Conservation (phyloP, 352 stramenopile genomes). For the Saprolegnia diclina region DNA sequence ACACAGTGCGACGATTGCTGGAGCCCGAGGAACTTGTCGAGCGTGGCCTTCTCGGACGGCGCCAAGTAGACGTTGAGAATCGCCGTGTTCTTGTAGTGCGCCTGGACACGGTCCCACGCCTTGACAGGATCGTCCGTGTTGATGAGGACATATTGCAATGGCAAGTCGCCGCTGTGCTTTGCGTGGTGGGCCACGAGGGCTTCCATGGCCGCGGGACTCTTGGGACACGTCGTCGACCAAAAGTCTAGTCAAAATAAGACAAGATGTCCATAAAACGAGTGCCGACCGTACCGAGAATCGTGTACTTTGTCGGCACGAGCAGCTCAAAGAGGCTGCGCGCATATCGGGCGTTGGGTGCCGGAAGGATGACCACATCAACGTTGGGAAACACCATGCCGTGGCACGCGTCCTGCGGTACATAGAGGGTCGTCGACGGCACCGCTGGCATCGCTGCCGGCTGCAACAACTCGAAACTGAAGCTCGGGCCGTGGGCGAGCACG, state of each 20-base stretch:
- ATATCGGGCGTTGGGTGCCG: neutral
- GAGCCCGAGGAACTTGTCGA: slow-evolving; percentile 8
- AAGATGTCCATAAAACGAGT: neutral
- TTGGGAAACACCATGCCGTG: neutral
- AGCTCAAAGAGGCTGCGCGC: neutral
- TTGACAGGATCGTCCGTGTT: slow-evolving; percentile 15
- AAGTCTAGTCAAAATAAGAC: slow-evolving; percentile 2
- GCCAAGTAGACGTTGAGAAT: slow-evolving; percentile 12
- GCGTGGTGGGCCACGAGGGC: neutral
- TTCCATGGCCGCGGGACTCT: slow-evolving; percentile 6
- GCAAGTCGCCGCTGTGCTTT: neutral
- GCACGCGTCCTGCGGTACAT: slow-evolving; percentile 4
- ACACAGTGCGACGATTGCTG: slow-evolving; percentile 10
- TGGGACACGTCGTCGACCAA: slow-evolving; percentile 8
- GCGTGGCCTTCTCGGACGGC: neutral
- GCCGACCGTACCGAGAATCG: neutral
- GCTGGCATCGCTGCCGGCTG: neutral
- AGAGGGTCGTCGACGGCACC: neutral
- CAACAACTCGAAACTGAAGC: neutral
- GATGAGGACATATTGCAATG: slow-evolving; percentile 22
- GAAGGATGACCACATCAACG: neutral
- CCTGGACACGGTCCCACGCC: slow-evolving; percentile 9
- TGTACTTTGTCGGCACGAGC: neutral
- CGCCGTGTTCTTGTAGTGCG: neutral
- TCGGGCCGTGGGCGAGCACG: neutral